These are phyloP conservation scores for Aspergillus bertholletiae DNA, from an alignment of 495 filamentous ascomycete species.

Conservation along the genomic window DNA sequence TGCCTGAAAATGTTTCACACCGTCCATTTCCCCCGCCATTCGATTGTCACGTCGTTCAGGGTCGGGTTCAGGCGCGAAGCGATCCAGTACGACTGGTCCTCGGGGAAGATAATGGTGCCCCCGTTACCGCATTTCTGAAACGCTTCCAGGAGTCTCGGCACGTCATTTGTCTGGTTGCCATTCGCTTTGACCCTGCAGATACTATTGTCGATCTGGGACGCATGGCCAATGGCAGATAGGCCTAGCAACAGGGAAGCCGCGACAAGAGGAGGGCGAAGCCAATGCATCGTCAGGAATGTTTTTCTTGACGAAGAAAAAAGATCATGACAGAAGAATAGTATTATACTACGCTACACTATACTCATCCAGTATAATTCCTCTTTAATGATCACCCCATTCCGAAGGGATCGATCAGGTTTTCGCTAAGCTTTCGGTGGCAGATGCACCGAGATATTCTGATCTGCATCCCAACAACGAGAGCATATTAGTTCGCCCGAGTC, in stretches of 20 bases:
- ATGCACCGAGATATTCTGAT: background rate
- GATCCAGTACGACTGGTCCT: too few species aligned
- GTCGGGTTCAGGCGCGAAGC: too few species aligned
- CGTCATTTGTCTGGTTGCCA: slow-evolving; percentile 36
- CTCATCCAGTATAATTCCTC: too few species aligned
- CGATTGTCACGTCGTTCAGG: too few species aligned
- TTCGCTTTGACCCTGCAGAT: slow-evolving; percentile 26
- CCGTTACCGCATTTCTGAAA: too few species aligned
- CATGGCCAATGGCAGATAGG: too few species aligned
- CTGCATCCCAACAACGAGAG: background rate
- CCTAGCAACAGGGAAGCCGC: background rate
- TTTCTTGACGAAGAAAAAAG: background rate
- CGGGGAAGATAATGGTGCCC: too few species aligned
- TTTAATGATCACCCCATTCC: too few species aligned
- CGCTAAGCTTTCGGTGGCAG: background rate
- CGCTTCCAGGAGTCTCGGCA: slow-evolving; percentile 44
- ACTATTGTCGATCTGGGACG: slow-evolving; percentile 6
- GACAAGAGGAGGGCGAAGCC: background rate
- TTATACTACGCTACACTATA: too few species aligned
- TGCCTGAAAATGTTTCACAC: slow-evolving; percentile 19
- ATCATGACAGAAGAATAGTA: too few species aligned
- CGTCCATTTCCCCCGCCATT: slow-evolving; percentile 46
- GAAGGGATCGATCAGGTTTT: background rate
- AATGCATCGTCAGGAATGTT: background rate
- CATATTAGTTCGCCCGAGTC: background rate